phyloP scores from a whole-genome alignment of 805 yeast genomes.

The Hanseniaspora nectarophila region DNA sequence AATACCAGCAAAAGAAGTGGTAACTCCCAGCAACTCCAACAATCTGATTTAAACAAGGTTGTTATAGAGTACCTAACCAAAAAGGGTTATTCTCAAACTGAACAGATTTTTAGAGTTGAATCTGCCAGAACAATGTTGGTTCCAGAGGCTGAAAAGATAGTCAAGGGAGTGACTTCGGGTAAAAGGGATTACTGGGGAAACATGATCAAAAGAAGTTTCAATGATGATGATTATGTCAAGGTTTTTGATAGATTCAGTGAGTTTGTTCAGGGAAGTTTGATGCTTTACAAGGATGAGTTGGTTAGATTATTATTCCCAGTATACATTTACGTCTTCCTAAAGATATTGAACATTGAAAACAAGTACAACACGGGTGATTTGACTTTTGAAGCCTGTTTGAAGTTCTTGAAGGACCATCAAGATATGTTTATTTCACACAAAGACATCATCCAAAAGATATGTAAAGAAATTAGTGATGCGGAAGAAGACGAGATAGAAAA shows the following conservation, averaged over 20 bases:
- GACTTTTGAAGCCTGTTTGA: conserved; percentile 62
- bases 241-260: conserved; percentile 70
- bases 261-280: conserved; percentile 87
- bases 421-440: conserved; percentile 3
- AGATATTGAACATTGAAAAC: conserved; percentile 38
- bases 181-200: conserved; percentile 27
- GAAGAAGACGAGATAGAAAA: conserved; percentile 18
- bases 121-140: conserved; percentile 50
- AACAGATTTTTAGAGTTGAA: conserved; percentile 85
- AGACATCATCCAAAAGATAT: conserved; percentile 24
- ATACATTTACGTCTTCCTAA: conserved; percentile 80
- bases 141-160: conserved; percentile 25
- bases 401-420: conserved; percentile 72
- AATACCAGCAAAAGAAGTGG: conserved; percentile 27
- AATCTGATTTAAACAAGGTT: conserved; percentile 65
- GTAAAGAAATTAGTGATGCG: conserved; percentile 31
- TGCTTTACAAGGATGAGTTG: conserved; percentile 80
- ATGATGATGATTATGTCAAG: conserved; percentile 59
- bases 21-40: conserved; percentile 49
- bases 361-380: conserved; percentile 55
- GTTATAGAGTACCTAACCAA: conserved; percentile 86
- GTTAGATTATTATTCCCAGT: conserved; percentile 77
- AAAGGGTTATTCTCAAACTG: conserved; percentile 89
- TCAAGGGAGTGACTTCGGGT: conserved; percentile 9
- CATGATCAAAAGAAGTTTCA: conserved; percentile 22